Percentiles rank a stretch among this genome's conserved stretches.
phyloP scores from a whole-genome alignment of 345 rosid genomes.

The Crucihimalaya himalaica region DNA sequence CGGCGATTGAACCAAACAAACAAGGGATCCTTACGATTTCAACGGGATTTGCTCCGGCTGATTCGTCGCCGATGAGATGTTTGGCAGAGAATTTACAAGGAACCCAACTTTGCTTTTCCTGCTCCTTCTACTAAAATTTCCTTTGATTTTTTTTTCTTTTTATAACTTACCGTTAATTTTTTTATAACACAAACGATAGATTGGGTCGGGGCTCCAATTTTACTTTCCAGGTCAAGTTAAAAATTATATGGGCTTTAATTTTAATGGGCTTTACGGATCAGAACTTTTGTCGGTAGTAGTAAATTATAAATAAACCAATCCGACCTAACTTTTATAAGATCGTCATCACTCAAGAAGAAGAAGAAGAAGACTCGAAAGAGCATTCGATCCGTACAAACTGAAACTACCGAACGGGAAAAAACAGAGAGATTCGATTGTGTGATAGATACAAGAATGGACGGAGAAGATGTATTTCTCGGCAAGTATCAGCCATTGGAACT shows the following conservation, averaged over 20 bases:
- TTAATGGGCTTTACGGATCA: slow-evolving; percentile 8
- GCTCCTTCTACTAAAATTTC: no score
- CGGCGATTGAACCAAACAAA: no score
- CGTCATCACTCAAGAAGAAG: not conserved
- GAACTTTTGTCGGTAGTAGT: not conserved
- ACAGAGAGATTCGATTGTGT: slow-evolving; percentile 48
- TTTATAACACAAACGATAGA: no score
- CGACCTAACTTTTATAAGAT: not conserved
- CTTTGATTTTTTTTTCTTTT: no score
- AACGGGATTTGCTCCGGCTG: no score
- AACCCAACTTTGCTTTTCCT: no score
- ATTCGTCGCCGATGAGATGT: no score
- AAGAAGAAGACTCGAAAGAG: not conserved
- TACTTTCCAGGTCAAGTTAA: not conserved
- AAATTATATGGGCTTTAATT: not conserved
- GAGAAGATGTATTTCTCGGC: slow-evolving; percentile 60
- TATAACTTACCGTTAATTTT: no score
- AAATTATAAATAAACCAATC: not conserved
- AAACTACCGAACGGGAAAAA: not conserved
- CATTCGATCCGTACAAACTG: slow-evolving; percentile 22
- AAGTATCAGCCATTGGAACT: slow-evolving; percentile 72
- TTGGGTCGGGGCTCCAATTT: not conserved
- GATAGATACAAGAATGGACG: slow-evolving; percentile 15
- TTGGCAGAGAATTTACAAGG: no score
- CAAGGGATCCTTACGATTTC: no score